Evolutionary conservation across 345 rosid genomes (phyloP).

Genomic region (Streptanthus diversifolius): DNA sequence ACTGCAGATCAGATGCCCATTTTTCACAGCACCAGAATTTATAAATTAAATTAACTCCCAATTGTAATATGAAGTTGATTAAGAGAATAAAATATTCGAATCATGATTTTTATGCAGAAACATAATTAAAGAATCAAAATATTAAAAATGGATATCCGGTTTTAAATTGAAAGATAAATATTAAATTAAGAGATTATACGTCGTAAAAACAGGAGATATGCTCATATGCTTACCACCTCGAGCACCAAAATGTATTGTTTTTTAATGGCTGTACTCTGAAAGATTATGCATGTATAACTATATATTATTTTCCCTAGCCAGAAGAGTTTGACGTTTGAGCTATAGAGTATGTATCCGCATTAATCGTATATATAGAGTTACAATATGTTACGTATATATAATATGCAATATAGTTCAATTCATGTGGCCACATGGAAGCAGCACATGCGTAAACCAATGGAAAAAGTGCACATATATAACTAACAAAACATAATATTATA

Average conservation of each 20-base stretch:
- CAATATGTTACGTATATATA: not conserved
- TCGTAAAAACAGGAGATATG: not conserved
- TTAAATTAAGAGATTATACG: not conserved
- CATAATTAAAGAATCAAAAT: not conserved
- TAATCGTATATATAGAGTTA: not conserved
- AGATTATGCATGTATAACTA: slow-evolving; percentile 1
- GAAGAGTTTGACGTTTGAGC: not conserved
- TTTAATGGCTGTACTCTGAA: not conserved
- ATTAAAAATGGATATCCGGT: not conserved
- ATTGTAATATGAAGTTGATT: not conserved
- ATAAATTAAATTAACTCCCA: not conserved
- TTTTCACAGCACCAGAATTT: not conserved
- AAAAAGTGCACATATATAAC: not conserved
- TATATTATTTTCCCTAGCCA: not conserved
- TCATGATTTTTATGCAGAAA: not conserved
- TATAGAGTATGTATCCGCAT: slow-evolving; percentile 1
- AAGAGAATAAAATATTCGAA: not conserved
- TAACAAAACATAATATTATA: not conserved
- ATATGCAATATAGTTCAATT: slow-evolving; percentile 20
- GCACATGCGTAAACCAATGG: slow-evolving; percentile 24
- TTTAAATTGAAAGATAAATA: not conserved
- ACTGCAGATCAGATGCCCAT: not conserved
- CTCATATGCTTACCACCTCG: slow-evolving; percentile 17
- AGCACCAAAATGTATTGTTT: slow-evolving; percentile 24
- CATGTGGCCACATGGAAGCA: slow-evolving; percentile 40